These are phyloP conservation scores for Pilaira anomala DNA, from an alignment of 192 early-diverging fungal genomes.

Conservation along the genomic window DNA sequence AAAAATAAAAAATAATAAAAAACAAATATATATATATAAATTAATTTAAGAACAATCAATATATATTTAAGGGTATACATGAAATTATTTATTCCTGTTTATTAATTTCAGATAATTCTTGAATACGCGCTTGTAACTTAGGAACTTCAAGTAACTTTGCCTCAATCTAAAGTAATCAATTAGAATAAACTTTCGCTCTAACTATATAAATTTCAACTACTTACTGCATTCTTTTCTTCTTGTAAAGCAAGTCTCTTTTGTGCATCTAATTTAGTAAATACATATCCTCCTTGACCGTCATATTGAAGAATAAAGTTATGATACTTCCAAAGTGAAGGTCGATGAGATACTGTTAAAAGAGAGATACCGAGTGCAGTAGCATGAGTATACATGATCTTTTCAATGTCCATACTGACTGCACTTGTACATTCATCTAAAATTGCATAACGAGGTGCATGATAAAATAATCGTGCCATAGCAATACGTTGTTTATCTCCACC, in stretches of 20 bases:
- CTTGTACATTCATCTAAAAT: conserved; percentile 93
- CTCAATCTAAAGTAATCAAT: conserved; percentile 60
- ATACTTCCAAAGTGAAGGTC: conserved; percentile 92
- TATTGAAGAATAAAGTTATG: conserved; percentile 93
- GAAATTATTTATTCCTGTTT: background rate
- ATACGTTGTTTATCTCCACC: conserved; percentile 97
- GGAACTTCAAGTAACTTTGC: conserved; percentile 75
- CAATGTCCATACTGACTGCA: conserved; percentile 93
- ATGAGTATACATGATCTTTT: conserved; percentile 87
- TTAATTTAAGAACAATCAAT: background rate
- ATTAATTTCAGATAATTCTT: conserved; percentile 54
- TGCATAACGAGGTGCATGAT: conserved; percentile 92
- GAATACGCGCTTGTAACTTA: conserved; percentile 67
- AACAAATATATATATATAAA: too few species aligned
- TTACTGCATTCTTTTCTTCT: conserved; percentile 83
- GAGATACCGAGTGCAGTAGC: conserved; percentile 61
- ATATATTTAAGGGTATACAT: background rate
- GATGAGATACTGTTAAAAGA: conserved; percentile 60
- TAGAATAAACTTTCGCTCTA: background rate
- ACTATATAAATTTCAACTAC: conserved; percentile 16
- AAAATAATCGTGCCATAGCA: conserved; percentile 95
- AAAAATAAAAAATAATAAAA: background rate
- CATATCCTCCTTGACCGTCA: conserved; percentile 95
- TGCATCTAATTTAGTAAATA: conserved; percentile 88
- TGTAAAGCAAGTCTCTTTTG: conserved; percentile 82